Evolutionary conservation across 352 stramenopile species (phyloP).

Genomic region (Phytophthora nicotianae): DNA sequence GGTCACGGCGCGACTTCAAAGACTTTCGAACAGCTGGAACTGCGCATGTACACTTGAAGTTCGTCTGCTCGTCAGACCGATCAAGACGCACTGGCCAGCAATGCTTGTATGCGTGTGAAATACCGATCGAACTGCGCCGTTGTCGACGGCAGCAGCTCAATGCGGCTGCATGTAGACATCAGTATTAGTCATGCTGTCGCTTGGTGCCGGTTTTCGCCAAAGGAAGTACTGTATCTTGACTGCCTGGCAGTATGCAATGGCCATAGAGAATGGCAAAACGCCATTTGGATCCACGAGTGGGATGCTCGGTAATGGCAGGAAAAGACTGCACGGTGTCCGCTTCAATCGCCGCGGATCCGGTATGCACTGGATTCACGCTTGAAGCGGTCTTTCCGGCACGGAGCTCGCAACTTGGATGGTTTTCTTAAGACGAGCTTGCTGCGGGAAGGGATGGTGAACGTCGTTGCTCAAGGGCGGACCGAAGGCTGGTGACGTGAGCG

Average conservation of each 20-base stretch:
- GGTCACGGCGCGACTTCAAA: neutral
- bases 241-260: constrained; percentile 20
- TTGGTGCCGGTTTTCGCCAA: neutral
- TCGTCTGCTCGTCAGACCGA: constrained; percentile 12
- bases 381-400: constrained; percentile 9
- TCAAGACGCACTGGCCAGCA: neutral
- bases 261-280: constrained; percentile 9
- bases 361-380: constrained; percentile 1
- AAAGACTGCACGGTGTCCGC: constrained; percentile 8
- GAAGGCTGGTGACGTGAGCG: constrained; percentile 9
- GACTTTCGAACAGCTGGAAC: constrained; percentile 12
- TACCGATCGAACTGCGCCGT: neutral
- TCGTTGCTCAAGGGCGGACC: constrained; percentile 12
- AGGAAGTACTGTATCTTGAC: neutral
- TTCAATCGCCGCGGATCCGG: neutral
- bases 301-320: neutral
- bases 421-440: constrained; percentile 4
- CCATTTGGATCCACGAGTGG: constrained; percentile 6
- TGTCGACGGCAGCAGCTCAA: neutral
- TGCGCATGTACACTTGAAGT: constrained; percentile 20
- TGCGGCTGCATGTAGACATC: neutral
- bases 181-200: neutral
- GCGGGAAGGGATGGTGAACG: constrained; percentile 2
- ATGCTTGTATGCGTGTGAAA: neutral
- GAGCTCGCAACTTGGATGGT: neutral